Percentiles rank a stretch among this genome's conserved stretches.
phyloP scores from a whole-genome alignment of 805 yeast genomes.

The Kregervanrija fluxuum region DNA sequence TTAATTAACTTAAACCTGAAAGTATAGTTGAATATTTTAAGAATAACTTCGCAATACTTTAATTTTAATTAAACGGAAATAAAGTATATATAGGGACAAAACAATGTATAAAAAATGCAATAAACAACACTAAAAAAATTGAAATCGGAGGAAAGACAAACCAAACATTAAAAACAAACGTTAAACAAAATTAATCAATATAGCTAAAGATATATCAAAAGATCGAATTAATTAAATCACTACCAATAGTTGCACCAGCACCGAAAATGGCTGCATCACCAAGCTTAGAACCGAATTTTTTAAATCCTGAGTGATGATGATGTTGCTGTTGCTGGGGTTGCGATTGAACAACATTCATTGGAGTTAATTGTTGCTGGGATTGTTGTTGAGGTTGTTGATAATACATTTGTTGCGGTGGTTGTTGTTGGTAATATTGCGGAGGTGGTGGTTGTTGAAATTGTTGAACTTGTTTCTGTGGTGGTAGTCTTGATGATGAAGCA shows the following conservation, averaged over 20 bases:
- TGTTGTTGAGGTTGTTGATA: constrained; percentile 13
- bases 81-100: too few species aligned
- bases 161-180: too few species aligned
- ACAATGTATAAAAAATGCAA: too few species aligned
- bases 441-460: constrained; percentile 9
- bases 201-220: constrained; percentile 6
- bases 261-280: constrained; percentile 97
- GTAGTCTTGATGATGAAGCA: constrained; percentile 9
- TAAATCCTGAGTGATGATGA: constrained; percentile 26
- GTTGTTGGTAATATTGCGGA: constrained; percentile 8
- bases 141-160: too few species aligned
- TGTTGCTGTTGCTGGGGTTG: constrained; percentile 13
- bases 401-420: constrained; percentile 3
- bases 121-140: too few species aligned
- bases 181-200: too few species aligned
- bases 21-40: too few species aligned
- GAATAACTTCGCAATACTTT: too few species aligned
- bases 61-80: too few species aligned
- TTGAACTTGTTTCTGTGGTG: constrained; percentile 3
- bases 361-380: constrained; percentile 13
- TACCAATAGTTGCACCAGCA: constrained; percentile 94
- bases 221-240: constrained; percentile 60
- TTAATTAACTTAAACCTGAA: too few species aligned
- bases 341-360: constrained; percentile 9
- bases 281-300: constrained; percentile 74